Conservation (phyloP, 371 early-diverging fungal species). For the Mucor plumbeus region DNA sequence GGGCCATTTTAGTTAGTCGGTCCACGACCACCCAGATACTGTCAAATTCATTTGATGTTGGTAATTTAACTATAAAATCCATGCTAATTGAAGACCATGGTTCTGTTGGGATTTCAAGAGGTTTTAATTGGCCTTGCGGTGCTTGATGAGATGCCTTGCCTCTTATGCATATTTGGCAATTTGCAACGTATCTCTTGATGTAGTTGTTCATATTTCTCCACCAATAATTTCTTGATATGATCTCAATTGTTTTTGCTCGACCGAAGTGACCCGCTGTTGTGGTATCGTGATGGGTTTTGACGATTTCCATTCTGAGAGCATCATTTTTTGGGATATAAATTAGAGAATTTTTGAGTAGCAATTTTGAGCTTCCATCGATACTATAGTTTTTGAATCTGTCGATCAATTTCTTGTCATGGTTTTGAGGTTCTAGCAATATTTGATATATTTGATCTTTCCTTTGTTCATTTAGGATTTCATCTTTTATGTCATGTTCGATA, state of each 20-base stretch:
- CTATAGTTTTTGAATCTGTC: neutral
- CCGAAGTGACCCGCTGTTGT: slow-evolving; percentile 55
- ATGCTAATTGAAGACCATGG: slow-evolving; percentile 53
- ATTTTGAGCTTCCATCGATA: slow-evolving; percentile 15
- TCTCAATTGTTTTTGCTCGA: slow-evolving; percentile 43
- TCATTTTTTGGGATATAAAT: no score
- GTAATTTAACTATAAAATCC: slow-evolving; percentile 58
- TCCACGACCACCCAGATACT: slow-evolving; percentile 54
- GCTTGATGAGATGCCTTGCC: slow-evolving; percentile 27
- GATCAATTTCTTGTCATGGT: neutral
- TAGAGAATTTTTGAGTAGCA: slow-evolving; percentile 20
- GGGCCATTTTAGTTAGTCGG: slow-evolving; percentile 47
- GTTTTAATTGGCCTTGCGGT: slow-evolving; percentile 43
- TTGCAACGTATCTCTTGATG: slow-evolving; percentile 37
- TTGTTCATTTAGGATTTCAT: neutral
- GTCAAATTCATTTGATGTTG: slow-evolving; percentile 33
- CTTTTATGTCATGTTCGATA: neutral
- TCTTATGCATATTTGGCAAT: slow-evolving; percentile 50
- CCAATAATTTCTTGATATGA: slow-evolving; percentile 34
- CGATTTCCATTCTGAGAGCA: no score
- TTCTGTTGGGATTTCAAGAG: slow-evolving; percentile 39
- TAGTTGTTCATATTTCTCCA: slow-evolving; percentile 51
- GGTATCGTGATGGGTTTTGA: slow-evolving; percentile 35
- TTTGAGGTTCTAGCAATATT: neutral
- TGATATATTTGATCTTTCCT: neutral